Conservation (phyloP, 139 green algal genomes). For the Dunaliella primolecta region DNA sequence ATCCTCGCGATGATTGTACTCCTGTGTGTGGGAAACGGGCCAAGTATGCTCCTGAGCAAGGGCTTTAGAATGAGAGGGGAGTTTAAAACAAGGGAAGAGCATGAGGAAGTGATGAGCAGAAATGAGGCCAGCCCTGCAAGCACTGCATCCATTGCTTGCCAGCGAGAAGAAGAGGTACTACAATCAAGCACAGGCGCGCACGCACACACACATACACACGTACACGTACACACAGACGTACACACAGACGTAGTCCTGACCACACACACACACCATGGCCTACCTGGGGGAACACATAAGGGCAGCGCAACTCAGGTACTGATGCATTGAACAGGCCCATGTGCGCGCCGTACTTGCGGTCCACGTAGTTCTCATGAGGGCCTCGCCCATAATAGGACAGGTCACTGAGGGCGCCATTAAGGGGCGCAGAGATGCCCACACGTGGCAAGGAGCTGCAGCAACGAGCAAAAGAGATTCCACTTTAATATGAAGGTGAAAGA, state of each 20-base stretch:
- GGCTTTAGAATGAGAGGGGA: too few relatives aligned
- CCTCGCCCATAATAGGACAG: conserved; percentile 77
- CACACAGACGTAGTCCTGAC: background rate
- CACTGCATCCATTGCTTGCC: too few relatives aligned
- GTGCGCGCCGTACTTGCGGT: conserved; percentile 58
- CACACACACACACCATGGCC: too few relatives aligned
- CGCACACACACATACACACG: conserved; percentile 3
- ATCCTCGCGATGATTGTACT: too few relatives aligned
- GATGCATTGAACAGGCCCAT: conserved; percentile 18
- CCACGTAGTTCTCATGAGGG: conserved; percentile 90
- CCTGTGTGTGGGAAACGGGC: too few relatives aligned
- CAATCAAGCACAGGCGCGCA: too few relatives aligned
- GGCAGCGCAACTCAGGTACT: conserved; percentile 62
- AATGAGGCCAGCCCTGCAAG: too few relatives aligned
- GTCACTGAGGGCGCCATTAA: conserved; percentile 22
- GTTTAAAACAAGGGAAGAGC: too few relatives aligned
- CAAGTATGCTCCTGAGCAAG: too few relatives aligned
- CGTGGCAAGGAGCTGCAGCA: conserved; percentile 59
- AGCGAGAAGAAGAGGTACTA: too few relatives aligned
- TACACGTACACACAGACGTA: background rate
- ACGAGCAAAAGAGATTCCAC: conserved; percentile 30
- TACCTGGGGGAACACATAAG: conserved; percentile 83
- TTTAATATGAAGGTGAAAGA: too few relatives aligned
- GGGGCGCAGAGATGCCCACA: conserved; percentile 59
- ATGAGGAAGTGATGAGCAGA: too few relatives aligned